Evolutionary conservation across 2,329 filamentous ascomycete genomes (phyloP).

Genomic region (Xylariaceae sp.): DNA sequence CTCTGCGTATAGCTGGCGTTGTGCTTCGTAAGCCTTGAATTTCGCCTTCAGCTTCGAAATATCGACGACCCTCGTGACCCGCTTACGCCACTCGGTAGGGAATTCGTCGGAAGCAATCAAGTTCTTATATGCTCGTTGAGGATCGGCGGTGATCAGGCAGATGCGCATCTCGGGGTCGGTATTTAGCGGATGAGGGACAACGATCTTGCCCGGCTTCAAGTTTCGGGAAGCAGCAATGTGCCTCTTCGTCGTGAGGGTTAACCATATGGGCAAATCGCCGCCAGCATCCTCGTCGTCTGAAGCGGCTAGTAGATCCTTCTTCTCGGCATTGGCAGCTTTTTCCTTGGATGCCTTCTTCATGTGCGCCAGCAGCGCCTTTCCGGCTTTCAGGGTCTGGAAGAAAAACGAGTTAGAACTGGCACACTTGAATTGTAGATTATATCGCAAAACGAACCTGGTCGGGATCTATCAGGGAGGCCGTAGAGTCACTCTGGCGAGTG

Average conservation of each 20-base stretch:
- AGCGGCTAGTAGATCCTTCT: conserved; percentile 59
- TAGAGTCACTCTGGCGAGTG: conserved; percentile 35
- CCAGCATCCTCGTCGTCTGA: conserved; percentile 47
- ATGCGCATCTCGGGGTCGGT: conserved; percentile 56
- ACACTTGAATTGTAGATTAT: background rate
- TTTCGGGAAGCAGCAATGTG: conserved; percentile 67
- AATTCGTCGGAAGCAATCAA: conserved; percentile 75
- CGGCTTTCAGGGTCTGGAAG: conserved; percentile 61
- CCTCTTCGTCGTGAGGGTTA: conserved; percentile 66
- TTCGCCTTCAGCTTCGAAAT: conserved; percentile 78
- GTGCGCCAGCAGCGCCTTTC: conserved; percentile 63
- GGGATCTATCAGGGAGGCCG: conserved; percentile 38
- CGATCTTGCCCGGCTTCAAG: conserved; percentile 81
- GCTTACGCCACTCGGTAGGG: conserved; percentile 65
- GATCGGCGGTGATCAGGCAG: conserved; percentile 82
- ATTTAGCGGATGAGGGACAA: conserved; percentile 76
- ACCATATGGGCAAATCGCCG: conserved; percentile 60
- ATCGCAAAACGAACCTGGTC: conserved; percentile 35
- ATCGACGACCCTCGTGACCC: conserved; percentile 78
- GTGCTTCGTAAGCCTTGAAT: conserved; percentile 85
- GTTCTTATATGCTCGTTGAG: conserved; percentile 72
- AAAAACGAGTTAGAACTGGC: background rate
- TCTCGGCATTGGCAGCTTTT: conserved; percentile 48
- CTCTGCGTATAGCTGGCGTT: conserved; percentile 79
- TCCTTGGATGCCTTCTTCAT: conserved; percentile 60